phyloP scores from a whole-genome alignment of 805 yeast species.

The Kodamaea kaohsiungensis region DNA sequence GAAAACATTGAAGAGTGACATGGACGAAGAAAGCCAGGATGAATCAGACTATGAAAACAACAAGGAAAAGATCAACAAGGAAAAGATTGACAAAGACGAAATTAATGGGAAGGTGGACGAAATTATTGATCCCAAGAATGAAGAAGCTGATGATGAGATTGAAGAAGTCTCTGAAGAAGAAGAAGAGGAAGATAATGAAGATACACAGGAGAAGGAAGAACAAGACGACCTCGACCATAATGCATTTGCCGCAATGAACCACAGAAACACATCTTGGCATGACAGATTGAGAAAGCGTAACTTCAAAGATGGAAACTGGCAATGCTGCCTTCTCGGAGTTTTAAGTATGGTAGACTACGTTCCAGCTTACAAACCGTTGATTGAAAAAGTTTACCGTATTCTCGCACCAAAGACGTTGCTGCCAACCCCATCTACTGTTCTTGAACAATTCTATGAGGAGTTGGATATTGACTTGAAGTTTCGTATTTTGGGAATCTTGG shows the following conservation, averaged over 20 bases:
- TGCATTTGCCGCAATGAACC: slow-evolving; percentile 52
- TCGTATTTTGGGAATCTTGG: slow-evolving; percentile 58
- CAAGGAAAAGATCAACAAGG: slow-evolving; percentile 8
- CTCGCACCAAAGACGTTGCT: slow-evolving; percentile 58
- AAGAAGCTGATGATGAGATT: slow-evolving; percentile 23
- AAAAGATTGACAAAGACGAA: background rate
- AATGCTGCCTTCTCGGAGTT: slow-evolving; percentile 71
- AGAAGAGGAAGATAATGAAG: slow-evolving; percentile 12
- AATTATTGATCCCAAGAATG: slow-evolving; percentile 6
- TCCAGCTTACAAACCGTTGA: slow-evolving; percentile 51
- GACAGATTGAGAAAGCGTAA: slow-evolving; percentile 72
- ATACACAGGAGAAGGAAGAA: background rate
- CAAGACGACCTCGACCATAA: slow-evolving; percentile 30
- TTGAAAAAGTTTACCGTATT: slow-evolving; percentile 49
- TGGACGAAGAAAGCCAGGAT: slow-evolving; percentile 18
- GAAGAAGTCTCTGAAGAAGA: slow-evolving; percentile 17
- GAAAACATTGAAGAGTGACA: slow-evolving; percentile 24
- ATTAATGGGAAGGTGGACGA: slow-evolving; percentile 13
- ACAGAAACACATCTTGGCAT: slow-evolving; percentile 70
- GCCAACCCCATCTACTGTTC: slow-evolving; percentile 51
- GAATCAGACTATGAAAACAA: slow-evolving; percentile 1
- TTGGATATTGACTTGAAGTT: slow-evolving; percentile 57
- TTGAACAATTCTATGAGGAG: slow-evolving; percentile 54
- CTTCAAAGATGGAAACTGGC: slow-evolving; percentile 87
- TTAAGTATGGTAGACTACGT: slow-evolving; percentile 60